These are phyloP conservation scores for Mallotus japonicus DNA, from an alignment of 441 rosid genomes.

Conservation along the genomic window DNA sequence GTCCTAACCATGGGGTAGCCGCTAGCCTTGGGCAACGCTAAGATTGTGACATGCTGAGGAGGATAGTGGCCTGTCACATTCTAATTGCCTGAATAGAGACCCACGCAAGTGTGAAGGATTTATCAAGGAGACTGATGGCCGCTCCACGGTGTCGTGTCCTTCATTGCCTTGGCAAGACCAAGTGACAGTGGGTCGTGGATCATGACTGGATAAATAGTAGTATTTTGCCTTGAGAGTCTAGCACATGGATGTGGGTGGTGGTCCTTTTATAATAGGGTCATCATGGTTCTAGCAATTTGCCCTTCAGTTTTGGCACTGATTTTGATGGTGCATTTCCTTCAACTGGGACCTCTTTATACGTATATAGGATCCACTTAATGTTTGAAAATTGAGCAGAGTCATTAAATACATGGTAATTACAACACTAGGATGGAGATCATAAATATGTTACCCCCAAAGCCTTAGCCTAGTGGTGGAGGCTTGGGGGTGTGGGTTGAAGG, in stretches of 20 bases:
- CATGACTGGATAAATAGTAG: slow-evolving; percentile 13
- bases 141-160: slow-evolving; percentile 14
- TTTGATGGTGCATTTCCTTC: slow-evolving; percentile 20
- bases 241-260: slow-evolving; percentile 29
- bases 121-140: slow-evolving; percentile 3
- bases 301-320: slow-evolving; percentile 18
- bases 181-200: slow-evolving; percentile 18
- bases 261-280: slow-evolving; percentile 17
- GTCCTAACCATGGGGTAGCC: not conserved
- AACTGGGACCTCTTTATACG: slow-evolving; percentile 5
- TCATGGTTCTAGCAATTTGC: slow-evolving; percentile 5
- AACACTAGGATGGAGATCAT: not conserved
- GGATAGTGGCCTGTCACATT: slow-evolving; percentile 18
- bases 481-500: too few species aligned
- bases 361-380: slow-evolving; percentile 9
- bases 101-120: slow-evolving; percentile 9
- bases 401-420: not conserved
- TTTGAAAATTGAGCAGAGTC: slow-evolving; percentile 1
- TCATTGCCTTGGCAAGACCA: slow-evolving; percentile 6
- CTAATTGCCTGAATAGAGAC: slow-evolving; percentile 19
- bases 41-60: slow-evolving; percentile 11
- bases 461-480: too few species aligned
- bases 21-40: not conserved
- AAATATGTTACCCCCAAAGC: too few species aligned
- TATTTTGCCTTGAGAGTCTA: slow-evolving; percentile 7